Conservation (phyloP, 768 basidiomycete genomes). For the Clitopilus hobsonii region DNA sequence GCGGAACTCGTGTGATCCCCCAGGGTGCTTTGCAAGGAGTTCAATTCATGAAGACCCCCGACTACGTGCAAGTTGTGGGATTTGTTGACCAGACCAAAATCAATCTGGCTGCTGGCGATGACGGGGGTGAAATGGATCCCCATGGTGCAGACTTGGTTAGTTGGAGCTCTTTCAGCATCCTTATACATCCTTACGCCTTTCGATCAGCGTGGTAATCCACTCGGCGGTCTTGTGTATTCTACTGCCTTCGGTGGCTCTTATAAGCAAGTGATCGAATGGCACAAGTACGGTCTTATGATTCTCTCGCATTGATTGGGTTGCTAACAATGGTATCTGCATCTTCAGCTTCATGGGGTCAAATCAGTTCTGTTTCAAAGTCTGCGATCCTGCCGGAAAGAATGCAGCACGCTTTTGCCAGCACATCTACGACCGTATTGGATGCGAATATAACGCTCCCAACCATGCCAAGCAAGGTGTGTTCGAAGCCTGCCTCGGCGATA, state of each 20-base stretch:
- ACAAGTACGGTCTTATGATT: no score
- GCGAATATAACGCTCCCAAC: conserved; percentile 68
- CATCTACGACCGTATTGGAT: conserved; percentile 73
- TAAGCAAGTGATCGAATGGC: conserved; percentile 64
- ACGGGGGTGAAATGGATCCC: conserved; percentile 69
- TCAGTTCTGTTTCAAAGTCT: conserved; percentile 68
- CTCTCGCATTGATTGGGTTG: no score
- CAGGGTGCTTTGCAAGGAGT: conserved; percentile 49
- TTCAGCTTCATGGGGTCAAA: conserved; percentile 65
- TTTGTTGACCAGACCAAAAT: conserved; percentile 52
- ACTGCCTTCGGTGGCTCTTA: conserved; percentile 41
- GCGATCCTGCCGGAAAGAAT: conserved; percentile 51
- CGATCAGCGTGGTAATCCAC: conserved; percentile 66
- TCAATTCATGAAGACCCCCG: conserved; percentile 48
- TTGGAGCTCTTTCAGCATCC: not conserved
- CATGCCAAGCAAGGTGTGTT: conserved; percentile 53
- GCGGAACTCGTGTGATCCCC: conserved; percentile 63
- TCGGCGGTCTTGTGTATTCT: conserved; percentile 68
- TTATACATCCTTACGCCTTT: not conserved
- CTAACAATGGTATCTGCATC: no score
- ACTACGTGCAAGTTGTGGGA: conserved; percentile 54
- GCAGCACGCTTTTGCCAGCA: conserved; percentile 60
- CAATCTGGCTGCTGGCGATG: conserved; percentile 43
- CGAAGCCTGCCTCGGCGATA: conserved; percentile 61
- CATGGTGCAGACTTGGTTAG: conserved; percentile 47